A percentile compares a stretch with the other conserved stretches of the same genome.
Conservation (phyloP, 176 grass and related monocot species). For the Carex cristatella region DNA sequence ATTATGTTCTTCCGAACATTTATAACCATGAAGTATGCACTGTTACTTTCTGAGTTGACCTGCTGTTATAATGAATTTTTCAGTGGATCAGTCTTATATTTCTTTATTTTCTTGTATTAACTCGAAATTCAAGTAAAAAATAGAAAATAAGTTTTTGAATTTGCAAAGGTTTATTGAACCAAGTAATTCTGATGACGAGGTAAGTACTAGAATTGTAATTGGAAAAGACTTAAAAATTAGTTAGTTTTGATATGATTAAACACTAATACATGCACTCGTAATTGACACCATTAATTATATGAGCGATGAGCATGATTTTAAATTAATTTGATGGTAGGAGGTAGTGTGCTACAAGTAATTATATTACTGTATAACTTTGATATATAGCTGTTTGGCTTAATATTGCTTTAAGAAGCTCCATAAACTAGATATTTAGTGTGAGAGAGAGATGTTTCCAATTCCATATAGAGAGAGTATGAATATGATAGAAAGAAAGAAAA, state of each 20-base stretch:
- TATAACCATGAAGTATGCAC: background rate
- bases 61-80: background rate
- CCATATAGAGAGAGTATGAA: no score
- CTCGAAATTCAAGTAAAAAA: background rate
- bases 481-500: no score
- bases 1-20: background rate
- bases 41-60: background rate
- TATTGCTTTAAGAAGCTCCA: background rate
- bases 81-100: background rate
- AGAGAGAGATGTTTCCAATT: no score
- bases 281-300: background rate
- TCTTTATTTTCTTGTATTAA: background rate
- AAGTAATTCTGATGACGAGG: background rate
- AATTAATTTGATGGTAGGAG: background rate
- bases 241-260: background rate
- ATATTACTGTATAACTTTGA: background rate
- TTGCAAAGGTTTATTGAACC: background rate
- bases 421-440: background rate
- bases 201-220: background rate
- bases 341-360: background rate
- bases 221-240: background rate
- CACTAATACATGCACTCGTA: background rate
- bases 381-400: background rate
- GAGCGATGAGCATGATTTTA: background rate
- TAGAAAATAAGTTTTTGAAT: background rate